Conservation (phyloP, 2,329 filamentous ascomycete species). For the Cladosporium sp. region DNA sequence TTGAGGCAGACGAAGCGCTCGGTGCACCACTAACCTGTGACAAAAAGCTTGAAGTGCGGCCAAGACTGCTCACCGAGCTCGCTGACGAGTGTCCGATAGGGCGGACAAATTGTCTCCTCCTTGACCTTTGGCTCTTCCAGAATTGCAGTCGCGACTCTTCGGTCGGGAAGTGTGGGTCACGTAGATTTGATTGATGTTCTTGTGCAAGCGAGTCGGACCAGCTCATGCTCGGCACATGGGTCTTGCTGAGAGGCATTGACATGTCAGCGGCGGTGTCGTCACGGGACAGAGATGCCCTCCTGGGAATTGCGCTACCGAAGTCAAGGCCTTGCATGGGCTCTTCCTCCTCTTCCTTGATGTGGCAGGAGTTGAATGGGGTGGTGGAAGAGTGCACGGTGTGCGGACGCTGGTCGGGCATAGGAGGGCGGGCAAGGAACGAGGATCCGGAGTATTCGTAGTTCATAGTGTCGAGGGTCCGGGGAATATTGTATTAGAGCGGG, state of each 20-base stretch:
- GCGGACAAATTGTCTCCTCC: conserved; percentile 13
- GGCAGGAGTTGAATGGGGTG: conserved; percentile 4
- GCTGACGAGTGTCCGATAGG: conserved; percentile 9
- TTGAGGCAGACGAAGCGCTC: not conserved
- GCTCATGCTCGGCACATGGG: conserved; percentile 8
- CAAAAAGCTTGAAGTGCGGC: conserved; percentile 12
- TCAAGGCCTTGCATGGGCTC: conserved; percentile 15
- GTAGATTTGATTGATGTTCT: not conserved
- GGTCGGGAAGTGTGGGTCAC: conserved; percentile 15
- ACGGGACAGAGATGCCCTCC: conserved; percentile 25
- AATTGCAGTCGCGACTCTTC: conserved; percentile 17
- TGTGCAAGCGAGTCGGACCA: conserved; percentile 5
- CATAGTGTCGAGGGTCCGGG: not conserved
- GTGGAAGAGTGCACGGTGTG: conserved; percentile 30
- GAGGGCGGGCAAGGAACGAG: conserved; percentile 19
- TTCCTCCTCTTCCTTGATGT: not conserved
- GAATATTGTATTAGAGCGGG: not conserved
- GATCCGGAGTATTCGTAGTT: conserved; percentile 20
- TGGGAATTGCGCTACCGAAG: conserved; percentile 1
- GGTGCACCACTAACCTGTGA: conserved; percentile 4
- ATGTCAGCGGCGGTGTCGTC: conserved; percentile 34
- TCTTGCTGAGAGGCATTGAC: conserved; percentile 18
- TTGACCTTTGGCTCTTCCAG: conserved; percentile 17
- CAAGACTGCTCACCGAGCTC: not conserved
- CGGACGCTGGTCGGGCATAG: conserved; percentile 23